A percentile compares a stretch with the other conserved stretches of the same genome.
Conservation (phyloP, 345 rosid species). For the Citrus reticulata region DNA sequence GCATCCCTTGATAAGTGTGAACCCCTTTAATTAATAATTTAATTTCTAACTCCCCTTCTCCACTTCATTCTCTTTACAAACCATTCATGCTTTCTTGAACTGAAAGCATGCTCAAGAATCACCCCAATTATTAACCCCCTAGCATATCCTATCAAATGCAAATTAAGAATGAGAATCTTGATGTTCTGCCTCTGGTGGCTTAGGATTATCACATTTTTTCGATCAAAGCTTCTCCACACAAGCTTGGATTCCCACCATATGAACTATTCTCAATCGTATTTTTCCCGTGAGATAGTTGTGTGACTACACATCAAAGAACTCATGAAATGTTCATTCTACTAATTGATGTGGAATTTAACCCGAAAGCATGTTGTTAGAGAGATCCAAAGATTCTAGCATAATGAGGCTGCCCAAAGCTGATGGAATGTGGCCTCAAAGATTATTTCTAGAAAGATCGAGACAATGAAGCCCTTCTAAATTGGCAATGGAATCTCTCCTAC, state of each 20-base stretch:
- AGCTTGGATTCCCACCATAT: not conserved
- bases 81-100: conserved; percentile 2
- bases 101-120: conserved; percentile 1
- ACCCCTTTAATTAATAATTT: not conserved
- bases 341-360: conserved; percentile 13
- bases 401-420: not conserved
- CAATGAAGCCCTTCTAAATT: not conserved
- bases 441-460: not conserved
- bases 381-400: not conserved
- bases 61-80: not conserved
- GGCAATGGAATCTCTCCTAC: conserved; percentile 8
- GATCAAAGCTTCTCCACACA: not conserved
- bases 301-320: not conserved
- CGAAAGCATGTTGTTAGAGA: conserved; percentile 1
- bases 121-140: conserved; percentile 12
- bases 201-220: not conserved
- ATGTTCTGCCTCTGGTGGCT: not conserved
- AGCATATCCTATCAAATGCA: conserved; percentile 13
- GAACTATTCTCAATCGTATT: not conserved
- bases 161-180: not conserved
- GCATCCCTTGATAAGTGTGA: not conserved
- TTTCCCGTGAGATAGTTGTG: not conserved
- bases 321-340: not conserved
- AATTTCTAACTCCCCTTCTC: not conserved
- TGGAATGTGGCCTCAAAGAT: not conserved